phyloP scores from a whole-genome alignment of 2,329 filamentous ascomycete species.

The Claviceps purpurea region DNA sequence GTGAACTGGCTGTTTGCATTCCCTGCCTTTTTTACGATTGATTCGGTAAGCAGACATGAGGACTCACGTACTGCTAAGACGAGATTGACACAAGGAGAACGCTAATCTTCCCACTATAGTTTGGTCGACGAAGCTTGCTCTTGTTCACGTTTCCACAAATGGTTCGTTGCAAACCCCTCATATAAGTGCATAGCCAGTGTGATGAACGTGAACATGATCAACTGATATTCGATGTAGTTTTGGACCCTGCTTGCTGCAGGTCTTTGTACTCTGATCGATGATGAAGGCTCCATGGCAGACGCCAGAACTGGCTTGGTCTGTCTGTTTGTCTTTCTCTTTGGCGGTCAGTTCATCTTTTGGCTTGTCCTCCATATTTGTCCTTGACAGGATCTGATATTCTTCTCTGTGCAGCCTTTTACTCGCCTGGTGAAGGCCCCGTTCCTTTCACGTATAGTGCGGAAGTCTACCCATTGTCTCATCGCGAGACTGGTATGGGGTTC shows the following conservation, averaged over 20 bases:
- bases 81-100: background rate
- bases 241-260: constrained; percentile 39
- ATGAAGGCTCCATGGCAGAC: constrained; percentile 16
- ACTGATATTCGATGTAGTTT: constrained; percentile 8
- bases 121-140: constrained; percentile 46
- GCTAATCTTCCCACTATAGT: constrained; percentile 17
- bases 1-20: constrained; percentile 55
- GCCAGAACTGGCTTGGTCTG: constrained; percentile 41
- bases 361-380: too few species aligned
- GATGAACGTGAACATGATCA: too few species aligned
- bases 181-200: too few species aligned
- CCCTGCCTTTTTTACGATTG: constrained; percentile 53
- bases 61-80: too few species aligned
- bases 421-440: constrained; percentile 49
- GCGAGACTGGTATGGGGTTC: constrained; percentile 51
- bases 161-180: constrained; percentile 21
- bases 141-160: constrained; percentile 56
- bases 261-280: constrained; percentile 23
- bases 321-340: constrained; percentile 52
- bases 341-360: constrained; percentile 15
- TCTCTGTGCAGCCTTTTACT: constrained; percentile 38
- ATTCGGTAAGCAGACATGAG: constrained; percentile 27
- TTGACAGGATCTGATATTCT: background rate
- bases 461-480: constrained; percentile 49
- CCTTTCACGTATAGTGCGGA: constrained; percentile 51